Evolutionary conservation across 2,329 filamentous ascomycete genomes (phyloP), one percentile per base, ranked within the genome.

Genomic region (Fusarium nygamai): DNA sequence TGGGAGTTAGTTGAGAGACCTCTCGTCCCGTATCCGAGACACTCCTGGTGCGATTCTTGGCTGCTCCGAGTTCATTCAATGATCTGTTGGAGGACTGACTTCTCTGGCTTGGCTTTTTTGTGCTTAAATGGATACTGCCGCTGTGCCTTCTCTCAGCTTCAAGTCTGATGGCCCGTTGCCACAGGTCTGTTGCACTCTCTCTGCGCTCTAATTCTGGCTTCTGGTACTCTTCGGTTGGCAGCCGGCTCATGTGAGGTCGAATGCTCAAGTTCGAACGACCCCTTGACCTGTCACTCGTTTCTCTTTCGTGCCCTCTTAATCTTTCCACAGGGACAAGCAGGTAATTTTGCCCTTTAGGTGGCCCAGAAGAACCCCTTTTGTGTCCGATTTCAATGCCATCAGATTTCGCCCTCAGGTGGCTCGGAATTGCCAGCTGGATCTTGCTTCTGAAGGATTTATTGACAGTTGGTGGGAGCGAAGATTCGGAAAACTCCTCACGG

Each of bases 401-500:
- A 33, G 76, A 75, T 12, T 60, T 71, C 19, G 53, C 38, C 75
- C 74, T 78, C 73, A 78, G 77, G 67, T 73, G 80, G 46, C 74
- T 81, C 4, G 82, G 80, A 11, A 84, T 73, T 8, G 78, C 77
- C 4, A 83, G 70, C 57, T 84, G 81, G 1, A 87, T 69, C 41
- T 79, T 84, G 10, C 80, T 76, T 41, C 84, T 75, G 36, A 86
- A 71, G 19, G 83, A 84, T 16, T 67, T 74, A 53, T 76, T 67
- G 31, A 31, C 20, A 9, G 59, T 29, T 14, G 34, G 57, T 19
- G 59, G 79, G 12, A 65, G 65, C 13, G 46, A 27, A 12, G 44
- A 31, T 10, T 50, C 41, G 9, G 61, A 51, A 57, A 86, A 82
- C 10, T 85, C 80, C 66, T 87, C 85, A 16, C 75, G 80, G 72